phyloP scores from a whole-genome alignment of 805 yeast genomes.

The Saccharomycopsis sp. region DNA sequence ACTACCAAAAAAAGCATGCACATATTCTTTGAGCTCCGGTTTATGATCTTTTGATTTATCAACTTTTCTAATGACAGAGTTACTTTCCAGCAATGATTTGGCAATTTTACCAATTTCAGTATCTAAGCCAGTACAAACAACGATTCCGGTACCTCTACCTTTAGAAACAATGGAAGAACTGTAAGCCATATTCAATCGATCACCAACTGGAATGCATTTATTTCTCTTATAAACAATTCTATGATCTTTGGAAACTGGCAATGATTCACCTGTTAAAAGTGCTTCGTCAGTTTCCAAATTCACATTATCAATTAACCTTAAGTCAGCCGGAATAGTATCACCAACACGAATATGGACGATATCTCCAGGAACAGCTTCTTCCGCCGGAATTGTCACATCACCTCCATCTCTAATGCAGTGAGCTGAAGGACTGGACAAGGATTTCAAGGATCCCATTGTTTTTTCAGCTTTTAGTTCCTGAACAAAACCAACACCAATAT shows the following conservation, averaged over 20 bases:
- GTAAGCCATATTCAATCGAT: conserved; percentile 63
- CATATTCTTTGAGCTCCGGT: conserved; percentile 37
- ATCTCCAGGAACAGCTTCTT: conserved; percentile 69
- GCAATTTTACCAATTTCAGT: conserved; percentile 78
- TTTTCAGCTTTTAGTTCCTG: conserved; percentile 73
- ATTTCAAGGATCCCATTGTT: conserved; percentile 68
- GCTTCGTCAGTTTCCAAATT: conserved; percentile 72
- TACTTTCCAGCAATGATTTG: conserved; percentile 40
- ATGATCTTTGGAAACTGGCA: conserved; percentile 53
- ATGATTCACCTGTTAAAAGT: conserved; percentile 57
- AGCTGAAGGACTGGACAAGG: conserved; percentile 66
- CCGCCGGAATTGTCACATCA: conserved; percentile 50
- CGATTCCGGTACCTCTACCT: conserved; percentile 70
- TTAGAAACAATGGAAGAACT: conserved; percentile 64
- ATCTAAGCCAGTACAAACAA: conserved; percentile 55
- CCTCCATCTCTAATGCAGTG: conserved; percentile 47
- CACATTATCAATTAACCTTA: conserved; percentile 48
- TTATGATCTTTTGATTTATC: conserved; percentile 38
- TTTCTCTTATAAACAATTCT: conserved; percentile 32
- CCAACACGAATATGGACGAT: conserved; percentile 57
- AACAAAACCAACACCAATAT: conserved; percentile 57
- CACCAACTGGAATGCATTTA: conserved; percentile 55
- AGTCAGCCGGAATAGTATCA: conserved; percentile 71
- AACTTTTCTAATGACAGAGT: conserved; percentile 34
- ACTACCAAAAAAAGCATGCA: conserved; percentile 42